Evolutionary conservation across 2,329 filamentous ascomycete genomes (phyloP), one percentile per base, ranked within the genome.

Genomic region (Nemania diffusa): DNA sequence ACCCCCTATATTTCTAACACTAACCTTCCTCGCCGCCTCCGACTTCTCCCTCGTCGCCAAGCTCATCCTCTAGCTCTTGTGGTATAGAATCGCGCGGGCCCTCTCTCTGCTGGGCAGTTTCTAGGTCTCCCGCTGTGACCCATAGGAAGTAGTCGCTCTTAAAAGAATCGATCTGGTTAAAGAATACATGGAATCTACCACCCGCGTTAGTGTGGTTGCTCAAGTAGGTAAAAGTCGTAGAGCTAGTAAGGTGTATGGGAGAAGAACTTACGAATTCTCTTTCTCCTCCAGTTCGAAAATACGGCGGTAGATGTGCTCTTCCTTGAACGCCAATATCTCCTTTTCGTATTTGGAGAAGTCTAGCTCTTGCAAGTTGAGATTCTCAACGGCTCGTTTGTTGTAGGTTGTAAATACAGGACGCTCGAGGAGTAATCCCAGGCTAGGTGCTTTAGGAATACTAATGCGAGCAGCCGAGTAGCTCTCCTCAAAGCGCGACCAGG

Each of bases 391-490:
- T 71, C 91, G 89, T 62, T 85, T 86, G 79, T 97, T 99, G 81
- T 97, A 98, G 57, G 84, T 90, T 68, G 95, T 91, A 77, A 99
- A 99, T 0, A 98, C 92, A 1, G 96, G 96, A 0, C 93, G 84
- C 81, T 99, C 96, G 3, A 99, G 87, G 62, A 98, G 83, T 50
- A 99, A 82, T 0, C 96, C 96, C 40, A 99, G 81, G 3, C 93
- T 92, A 0, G 96, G 96, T 0, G 94, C 96, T 81, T 98, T 98
- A 62, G 96, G 96, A 63, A 99, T 97, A 55, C 91, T 91, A 74
- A 97, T 92, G 65, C 91, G 89, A 22, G 88, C 85, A 5, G 84
- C 78, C 1, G 87, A 88, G 78, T 97, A 97, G 67, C 90, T 92
- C 68, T 97, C 87, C 0, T 82, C 78, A 72, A 99, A 92, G 29